Percentiles rank a stretch among this genome's conserved stretches.
These are phyloP conservation scores for Amphirosellinia nigrospora DNA, from an alignment of 495 filamentous ascomycete genomes.

Conservation along the genomic window DNA sequence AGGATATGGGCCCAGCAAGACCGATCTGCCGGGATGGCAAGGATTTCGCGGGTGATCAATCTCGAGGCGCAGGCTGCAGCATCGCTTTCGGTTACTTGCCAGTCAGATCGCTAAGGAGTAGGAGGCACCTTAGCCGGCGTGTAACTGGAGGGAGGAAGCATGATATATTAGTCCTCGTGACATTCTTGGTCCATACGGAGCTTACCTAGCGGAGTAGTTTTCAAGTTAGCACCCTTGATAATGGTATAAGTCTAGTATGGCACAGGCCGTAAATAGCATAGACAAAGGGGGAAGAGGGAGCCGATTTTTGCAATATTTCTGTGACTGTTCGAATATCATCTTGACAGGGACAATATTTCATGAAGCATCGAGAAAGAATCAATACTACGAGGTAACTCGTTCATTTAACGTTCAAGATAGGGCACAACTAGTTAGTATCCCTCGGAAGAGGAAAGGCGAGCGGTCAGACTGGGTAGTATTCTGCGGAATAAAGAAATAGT, in stretches of 20 bases:
- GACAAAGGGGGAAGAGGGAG: not conserved
- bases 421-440: not conserved
- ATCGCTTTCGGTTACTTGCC: constrained; percentile 8
- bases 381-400: not conserved
- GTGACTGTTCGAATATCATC: not conserved
- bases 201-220: not conserved
- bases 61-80: constrained; percentile 10
- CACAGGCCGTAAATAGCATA: not conserved
- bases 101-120: constrained; percentile 15
- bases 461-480: constrained; percentile 4
- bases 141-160: constrained; percentile 7
- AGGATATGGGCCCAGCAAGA: not conserved
- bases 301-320: not conserved
- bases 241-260: not conserved
- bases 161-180: constrained; percentile 21
- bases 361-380: too few species aligned
- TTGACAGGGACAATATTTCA: not conserved
- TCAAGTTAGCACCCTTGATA: not conserved
- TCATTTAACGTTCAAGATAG: not conserved
- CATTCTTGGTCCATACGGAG: constrained; percentile 6
- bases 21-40: constrained; percentile 10
- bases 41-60: constrained; percentile 17
- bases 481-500: not conserved
- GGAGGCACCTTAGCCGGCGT: constrained; percentile 10
- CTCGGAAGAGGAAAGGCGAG: not conserved